phyloP scores from a whole-genome alignment of 169 alveolate species.

The Hepatocystis sp. region DNA sequence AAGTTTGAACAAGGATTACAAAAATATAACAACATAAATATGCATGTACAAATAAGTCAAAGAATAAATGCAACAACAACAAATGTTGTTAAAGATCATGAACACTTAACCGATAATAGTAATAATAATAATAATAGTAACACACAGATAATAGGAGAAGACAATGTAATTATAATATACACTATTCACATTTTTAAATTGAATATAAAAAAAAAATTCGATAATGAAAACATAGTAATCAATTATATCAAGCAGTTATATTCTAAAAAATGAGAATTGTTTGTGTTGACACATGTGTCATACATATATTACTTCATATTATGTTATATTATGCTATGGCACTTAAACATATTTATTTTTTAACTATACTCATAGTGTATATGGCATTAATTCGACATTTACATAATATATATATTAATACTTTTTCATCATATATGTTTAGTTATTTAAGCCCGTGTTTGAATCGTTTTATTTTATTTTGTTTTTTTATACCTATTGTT shows the following conservation, averaged over 20 bases:
- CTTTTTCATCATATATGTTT: no score
- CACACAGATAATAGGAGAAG: slow-evolving; percentile 7
- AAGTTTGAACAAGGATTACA: slow-evolving; percentile 49
- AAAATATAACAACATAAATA: slow-evolving; percentile 39
- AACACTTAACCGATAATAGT: slow-evolving; percentile 23
- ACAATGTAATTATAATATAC: slow-evolving; percentile 30
- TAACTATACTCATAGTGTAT: no score
- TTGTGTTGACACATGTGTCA: no score
- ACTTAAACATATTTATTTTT: no score
- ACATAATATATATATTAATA: no score
- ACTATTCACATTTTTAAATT: slow-evolving; percentile 33
- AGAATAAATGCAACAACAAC: slow-evolving; percentile 24
- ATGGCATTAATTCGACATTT: no score
- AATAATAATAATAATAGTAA: no score
- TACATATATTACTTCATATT: no score
- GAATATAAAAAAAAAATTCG: slow-evolving; percentile 64
- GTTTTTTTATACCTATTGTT: no score
- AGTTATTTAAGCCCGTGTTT: no score
- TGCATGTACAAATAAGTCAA: slow-evolving; percentile 65
- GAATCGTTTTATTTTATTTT: no score
- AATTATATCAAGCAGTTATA: slow-evolving; percentile 62
- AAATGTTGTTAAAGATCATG: slow-evolving; percentile 14
- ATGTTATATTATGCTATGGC: no score
- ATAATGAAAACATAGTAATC: slow-evolving; percentile 44
- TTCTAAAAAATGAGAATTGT: slow-evolving; percentile 4